These are phyloP conservation scores for Trichoderma lentiforme DNA, from an alignment of 2,329 filamentous ascomycete genomes.

Conservation along the genomic window DNA sequence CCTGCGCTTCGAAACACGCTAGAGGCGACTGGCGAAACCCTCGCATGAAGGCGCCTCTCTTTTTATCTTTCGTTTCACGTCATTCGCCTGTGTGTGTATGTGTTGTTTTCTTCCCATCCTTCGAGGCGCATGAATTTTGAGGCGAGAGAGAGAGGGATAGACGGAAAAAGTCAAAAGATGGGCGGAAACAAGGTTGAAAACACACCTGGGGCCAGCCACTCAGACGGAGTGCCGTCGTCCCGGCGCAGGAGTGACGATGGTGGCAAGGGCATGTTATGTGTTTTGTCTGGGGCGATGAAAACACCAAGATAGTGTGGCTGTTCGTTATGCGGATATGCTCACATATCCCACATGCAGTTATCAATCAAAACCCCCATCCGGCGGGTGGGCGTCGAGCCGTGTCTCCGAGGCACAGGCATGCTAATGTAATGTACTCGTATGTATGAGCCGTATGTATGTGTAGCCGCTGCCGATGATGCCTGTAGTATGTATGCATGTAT, in stretches of 20 bases:
- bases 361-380: background rate
- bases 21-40: slow-evolving; percentile 27
- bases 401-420: background rate
- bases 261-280: background rate
- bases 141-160: background rate
- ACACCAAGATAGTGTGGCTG: background rate
- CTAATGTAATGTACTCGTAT: background rate
- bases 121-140: background rate
- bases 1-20: slow-evolving; percentile 48
- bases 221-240: background rate
- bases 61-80: background rate
- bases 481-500: background rate
- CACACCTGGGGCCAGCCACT: background rate
- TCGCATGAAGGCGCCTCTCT: background rate
- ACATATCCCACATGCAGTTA: background rate
- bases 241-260: background rate
- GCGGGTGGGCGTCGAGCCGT: background rate
- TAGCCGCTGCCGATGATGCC: background rate
- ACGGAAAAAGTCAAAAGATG: background rate
- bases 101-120: background rate
- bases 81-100: background rate
- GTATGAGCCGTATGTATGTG: background rate
- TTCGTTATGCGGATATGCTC: background rate
- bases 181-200: background rate
- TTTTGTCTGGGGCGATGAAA: background rate